Conservation (phyloP, 2,329 filamentous ascomycete genomes). For the Diaporthe helianthi region DNA sequence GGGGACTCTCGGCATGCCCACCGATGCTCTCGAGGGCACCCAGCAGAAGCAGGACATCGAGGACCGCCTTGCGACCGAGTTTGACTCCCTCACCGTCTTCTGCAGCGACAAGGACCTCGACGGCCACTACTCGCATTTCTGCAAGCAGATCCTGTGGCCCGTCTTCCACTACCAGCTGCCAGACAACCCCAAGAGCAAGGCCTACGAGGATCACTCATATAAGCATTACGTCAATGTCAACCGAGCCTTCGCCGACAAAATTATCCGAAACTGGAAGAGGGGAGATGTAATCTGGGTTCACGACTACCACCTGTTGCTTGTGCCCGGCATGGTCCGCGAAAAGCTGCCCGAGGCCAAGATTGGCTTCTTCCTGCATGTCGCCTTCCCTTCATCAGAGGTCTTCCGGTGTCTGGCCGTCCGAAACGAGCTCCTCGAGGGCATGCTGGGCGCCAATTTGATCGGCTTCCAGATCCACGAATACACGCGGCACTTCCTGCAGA, state of each 20-base stretch:
- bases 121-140: slow-evolving; percentile 93
- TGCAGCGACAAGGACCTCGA: slow-evolving; percentile 92
- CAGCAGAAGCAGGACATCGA: slow-evolving; percentile 84
- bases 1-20: slow-evolving; percentile 92
- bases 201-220: slow-evolving; percentile 97
- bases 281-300: slow-evolving; percentile 95
- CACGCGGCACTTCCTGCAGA: slow-evolving; percentile 91
- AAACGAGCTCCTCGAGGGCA: slow-evolving; percentile 86
- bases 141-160: slow-evolving; percentile 97
- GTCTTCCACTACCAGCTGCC: slow-evolving; percentile 99
- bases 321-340: slow-evolving; percentile 88
- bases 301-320: slow-evolving; percentile 91
- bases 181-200: slow-evolving; percentile 97
- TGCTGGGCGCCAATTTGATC: slow-evolving; percentile 90
- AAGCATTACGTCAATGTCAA: slow-evolving; percentile 92
- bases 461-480: slow-evolving; percentile 96
- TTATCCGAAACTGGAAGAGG: slow-evolving; percentile 90
- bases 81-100: slow-evolving; percentile 83
- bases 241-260: slow-evolving; percentile 89
- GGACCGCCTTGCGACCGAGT: slow-evolving; percentile 79
- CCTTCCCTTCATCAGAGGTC: slow-evolving; percentile 95
- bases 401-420: slow-evolving; percentile 90
- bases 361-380: slow-evolving; percentile 93
- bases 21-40: slow-evolving; percentile 78
- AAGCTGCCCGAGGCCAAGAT: slow-evolving; percentile 93